Evolutionary conservation across 805 yeast genomes (phyloP).

Genomic region (Kodamaea laetipori): DNA sequence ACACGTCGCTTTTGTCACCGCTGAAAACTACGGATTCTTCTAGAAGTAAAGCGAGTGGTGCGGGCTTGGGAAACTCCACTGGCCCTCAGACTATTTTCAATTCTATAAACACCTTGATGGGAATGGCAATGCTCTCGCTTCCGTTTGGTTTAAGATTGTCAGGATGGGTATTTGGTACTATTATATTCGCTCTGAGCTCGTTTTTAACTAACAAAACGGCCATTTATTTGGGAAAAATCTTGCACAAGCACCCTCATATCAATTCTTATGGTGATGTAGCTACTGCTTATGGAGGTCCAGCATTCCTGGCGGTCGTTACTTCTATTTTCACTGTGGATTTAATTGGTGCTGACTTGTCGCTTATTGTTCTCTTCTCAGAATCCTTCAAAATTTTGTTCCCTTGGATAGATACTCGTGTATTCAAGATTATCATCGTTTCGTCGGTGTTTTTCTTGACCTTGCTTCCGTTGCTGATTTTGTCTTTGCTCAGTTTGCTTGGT

Average conservation of each 20-base stretch:
- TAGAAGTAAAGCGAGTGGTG: neutral
- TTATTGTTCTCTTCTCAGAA: slow-evolving; percentile 82
- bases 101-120: slow-evolving; percentile 65
- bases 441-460: slow-evolving; percentile 55
- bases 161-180: slow-evolving; percentile 67
- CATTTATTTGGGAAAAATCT: slow-evolving; percentile 65
- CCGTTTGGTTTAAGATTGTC: slow-evolving; percentile 66
- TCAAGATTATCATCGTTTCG: slow-evolving; percentile 32
- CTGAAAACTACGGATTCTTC: slow-evolving; percentile 7
- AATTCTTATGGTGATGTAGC: slow-evolving; percentile 90
- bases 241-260: slow-evolving; percentile 77
- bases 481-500: slow-evolving; percentile 70
- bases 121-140: slow-evolving; percentile 66
- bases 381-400: slow-evolving; percentile 51
- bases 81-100: slow-evolving; percentile 41
- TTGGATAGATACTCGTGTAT: slow-evolving; percentile 12
- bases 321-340: slow-evolving; percentile 74
- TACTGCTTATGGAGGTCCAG: slow-evolving; percentile 77
- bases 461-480: slow-evolving; percentile 71
- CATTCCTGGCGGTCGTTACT: slow-evolving; percentile 73
- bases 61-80: slow-evolving; percentile 46
- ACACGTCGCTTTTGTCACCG: slow-evolving; percentile 5
- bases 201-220: slow-evolving; percentile 76
- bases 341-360: slow-evolving; percentile 77
- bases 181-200: slow-evolving; percentile 62